Base-by-base conservation (phyloP, 805 yeast genomes). In the Maudiozyma bulderi region DNA sequence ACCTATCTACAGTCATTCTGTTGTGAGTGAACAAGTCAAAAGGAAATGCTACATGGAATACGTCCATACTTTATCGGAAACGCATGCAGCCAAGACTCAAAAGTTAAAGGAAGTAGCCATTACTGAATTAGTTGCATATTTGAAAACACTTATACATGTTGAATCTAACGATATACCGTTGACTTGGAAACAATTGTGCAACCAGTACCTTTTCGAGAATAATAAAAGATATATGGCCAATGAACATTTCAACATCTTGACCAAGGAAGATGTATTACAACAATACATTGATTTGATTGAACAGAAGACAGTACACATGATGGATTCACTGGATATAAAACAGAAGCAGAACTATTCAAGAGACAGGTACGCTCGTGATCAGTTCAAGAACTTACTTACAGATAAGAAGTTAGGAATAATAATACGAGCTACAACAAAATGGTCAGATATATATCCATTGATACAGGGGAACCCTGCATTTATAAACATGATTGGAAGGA, bases 341-440 rank as follows among this genome's bases (percentile, higher is more conserved):
- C 68, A 73, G 46, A 64, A 67, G 45, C 50, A 52, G 40, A 82
- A 80, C 54, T 74, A 74, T 52, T 71, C 81, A 41, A 51, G 64
- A 0, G 95, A 87, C 59, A 68, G 93, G 47, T 72, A 68, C n/a
- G 83, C 85, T 1, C 69, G 97, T 40, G 80, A 76, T 50, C 72
- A 66, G 1, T 89, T 78, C 65, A 77, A 74, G 49, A 54, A 58
- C 6, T 57, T 82, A 15, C 59, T 89, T 13, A 43, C 46, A 10
- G 26, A 20, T 20, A 20, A 20, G 43, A 49, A 15, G 13, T 38
- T 43, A 9, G 43, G 50, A 14, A 20, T 40, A 1, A 50, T 54
- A 2, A 66, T 82, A 29, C 62, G 63, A 7, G 80, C 84, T 1
- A 74, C 74, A 49, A 70, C 84, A 1, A 70, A 65, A 46, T 88